Evolutionary conservation across 352 stramenopile species (phyloP).

Genomic region (Phytopythium mirpurense): DNA sequence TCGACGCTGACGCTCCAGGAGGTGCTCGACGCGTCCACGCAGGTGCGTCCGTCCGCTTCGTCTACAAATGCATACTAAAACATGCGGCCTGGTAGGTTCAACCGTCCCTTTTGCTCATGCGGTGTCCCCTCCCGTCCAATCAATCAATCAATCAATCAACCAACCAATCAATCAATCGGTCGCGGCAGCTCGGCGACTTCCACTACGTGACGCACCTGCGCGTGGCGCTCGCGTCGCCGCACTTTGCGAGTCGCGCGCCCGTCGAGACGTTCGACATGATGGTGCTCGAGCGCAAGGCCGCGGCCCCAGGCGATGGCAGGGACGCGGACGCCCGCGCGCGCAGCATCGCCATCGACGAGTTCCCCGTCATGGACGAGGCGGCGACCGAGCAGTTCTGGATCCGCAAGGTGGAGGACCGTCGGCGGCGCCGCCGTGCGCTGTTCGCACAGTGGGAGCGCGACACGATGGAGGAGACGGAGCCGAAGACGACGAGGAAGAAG

Average conservation of each 20-base stretch:
- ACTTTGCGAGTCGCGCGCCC: conserved; percentile 54
- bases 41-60: conserved; percentile 26
- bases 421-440: conserved; percentile 27
- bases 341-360: conserved; percentile 81
- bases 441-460: conserved; percentile 46
- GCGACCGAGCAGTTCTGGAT: conserved; percentile 79
- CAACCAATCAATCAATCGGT: no score
- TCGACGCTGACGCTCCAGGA: conserved; percentile 41
- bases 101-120: no score
- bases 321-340: conserved; percentile 2
- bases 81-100: no score
- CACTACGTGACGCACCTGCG: conserved; percentile 74
- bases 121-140: no score
- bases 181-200: conserved; percentile 61
- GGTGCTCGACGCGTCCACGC: conserved; percentile 46
- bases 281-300: conserved; percentile 61
- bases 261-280: conserved; percentile 71
- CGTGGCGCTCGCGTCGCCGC: conserved; percentile 55
- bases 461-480: conserved; percentile 4
- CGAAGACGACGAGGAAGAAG: not conserved
- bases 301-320: not conserved
- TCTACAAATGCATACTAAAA: no score
- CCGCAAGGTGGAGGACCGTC: conserved; percentile 51
- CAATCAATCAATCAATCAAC: no score
- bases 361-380: conserved; percentile 79